Evolutionary conservation across 331 rosid genomes (phyloP), one percentile per base, ranked within the genome.

Genomic region (Pyrus hybrid): DNA sequence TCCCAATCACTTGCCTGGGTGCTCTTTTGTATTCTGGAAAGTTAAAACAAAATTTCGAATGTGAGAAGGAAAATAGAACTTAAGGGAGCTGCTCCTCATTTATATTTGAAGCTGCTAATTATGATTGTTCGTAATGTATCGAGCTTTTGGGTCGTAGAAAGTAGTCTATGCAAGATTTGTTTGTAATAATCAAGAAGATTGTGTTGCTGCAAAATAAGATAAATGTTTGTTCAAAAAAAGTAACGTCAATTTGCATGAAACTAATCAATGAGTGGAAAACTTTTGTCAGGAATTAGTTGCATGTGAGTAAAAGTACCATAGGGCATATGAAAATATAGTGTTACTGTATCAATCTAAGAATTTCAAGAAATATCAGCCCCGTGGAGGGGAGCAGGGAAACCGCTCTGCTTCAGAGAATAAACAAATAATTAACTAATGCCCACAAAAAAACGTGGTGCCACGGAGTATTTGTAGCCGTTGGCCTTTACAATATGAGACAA

Each of bases 91-190:
- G 61, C 60, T 62, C 37, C 67, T 61, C 60, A 2, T 18, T 73
- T 41, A 10, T 23, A 41, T 20, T 61, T 17, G 43, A 60, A 18
- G 60, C n/a, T 73, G 41, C 41, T 29, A 14, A 63, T 29, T 32
- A 3, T 10, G 14, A 16, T 58, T 72, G 32, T 43, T n/a, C 57
- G 6, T 14, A 5, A 17, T 1, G 62, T 26, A 21, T 62, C 49
- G 37, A 56, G 35, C 29, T 75, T 26, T 22, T 54, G 51, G 64
- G 56, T 70, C 56, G 30, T 68, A 23, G 49, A 74, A 60, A 25
- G 66, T 60, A 60, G 71, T n/a, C 33, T 71, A 20, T 12, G 64
- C 25, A 60, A 29, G 14, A 3, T 74, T 85, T 77, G 26, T 67
- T 37, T 33, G n/a, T 26, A 43, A 65, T 13, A 7, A 73, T 23